Conservation (phyloP, 371 early-diverging fungal genomes). For the Cokeromyces recurvatus region DNA sequence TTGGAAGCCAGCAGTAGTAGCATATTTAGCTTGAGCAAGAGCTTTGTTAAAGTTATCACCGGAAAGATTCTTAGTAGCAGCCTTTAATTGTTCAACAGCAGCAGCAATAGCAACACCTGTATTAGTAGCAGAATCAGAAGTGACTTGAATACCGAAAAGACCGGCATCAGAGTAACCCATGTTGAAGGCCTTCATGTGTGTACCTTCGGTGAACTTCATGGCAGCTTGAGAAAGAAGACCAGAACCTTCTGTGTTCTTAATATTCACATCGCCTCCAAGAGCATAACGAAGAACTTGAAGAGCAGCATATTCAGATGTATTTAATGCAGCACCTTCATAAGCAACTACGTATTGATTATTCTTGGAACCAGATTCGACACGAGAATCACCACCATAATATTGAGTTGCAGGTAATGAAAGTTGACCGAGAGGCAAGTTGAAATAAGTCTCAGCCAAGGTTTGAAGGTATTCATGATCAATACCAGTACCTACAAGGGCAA, state of each 20-base stretch:
- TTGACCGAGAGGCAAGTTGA: slow-evolving; percentile 46
- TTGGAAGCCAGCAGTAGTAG: slow-evolving; percentile 60
- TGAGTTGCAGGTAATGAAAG: slow-evolving; percentile 47
- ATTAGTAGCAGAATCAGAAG: slow-evolving; percentile 58
- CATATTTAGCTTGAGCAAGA: slow-evolving; percentile 82
- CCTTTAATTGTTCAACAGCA: slow-evolving; percentile 67
- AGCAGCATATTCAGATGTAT: slow-evolving; percentile 66
- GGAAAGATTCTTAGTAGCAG: slow-evolving; percentile 51
- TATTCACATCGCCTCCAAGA: slow-evolving; percentile 72
- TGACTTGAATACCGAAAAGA: slow-evolving; percentile 81
- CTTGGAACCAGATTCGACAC: slow-evolving; percentile 38
- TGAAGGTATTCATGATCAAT: slow-evolving; percentile 69
- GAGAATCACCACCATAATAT: slow-evolving; percentile 85
- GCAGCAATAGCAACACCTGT: slow-evolving; percentile 66
- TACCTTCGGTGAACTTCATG: slow-evolving; percentile 46
- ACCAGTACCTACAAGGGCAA: slow-evolving; percentile 87
- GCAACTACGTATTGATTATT: slow-evolving; percentile 66
- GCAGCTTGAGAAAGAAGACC: slow-evolving; percentile 71
- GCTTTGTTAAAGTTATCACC: slow-evolving; percentile 74
- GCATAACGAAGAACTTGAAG: slow-evolving; percentile 75
- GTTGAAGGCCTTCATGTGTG: slow-evolving; percentile 75
- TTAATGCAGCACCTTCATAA: slow-evolving; percentile 67
- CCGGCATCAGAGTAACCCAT: slow-evolving; percentile 91
- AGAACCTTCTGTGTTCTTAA: slow-evolving; percentile 73
- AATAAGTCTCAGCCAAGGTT: slow-evolving; percentile 55